Evolutionary conservation across 345 rosid genomes (phyloP), one percentile per base, ranked within the genome.

Genomic region (Salix dunnii): DNA sequence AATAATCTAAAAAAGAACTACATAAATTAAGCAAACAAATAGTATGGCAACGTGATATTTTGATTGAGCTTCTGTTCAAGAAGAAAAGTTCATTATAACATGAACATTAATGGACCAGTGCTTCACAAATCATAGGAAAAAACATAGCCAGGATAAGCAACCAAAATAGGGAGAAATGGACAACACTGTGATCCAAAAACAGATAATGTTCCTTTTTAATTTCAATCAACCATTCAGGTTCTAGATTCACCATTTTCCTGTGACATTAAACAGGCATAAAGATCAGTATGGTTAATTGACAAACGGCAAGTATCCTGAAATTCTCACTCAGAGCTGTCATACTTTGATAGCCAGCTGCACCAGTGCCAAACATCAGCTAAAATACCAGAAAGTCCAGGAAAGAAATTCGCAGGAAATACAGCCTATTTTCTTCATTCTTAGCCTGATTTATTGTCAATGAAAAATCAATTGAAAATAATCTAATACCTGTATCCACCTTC

Each of bases 401-500:
- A 36, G 6, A 6, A 38, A 58, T 27, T n/a, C 33, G 7, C 35
- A 75, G 16, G 25, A n/a, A 0, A 55, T 49, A 40, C 9, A 61
- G 18, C 70, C 61, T 68, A 72, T 62, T 40, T 62, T 61, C 27
- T 12, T 74, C 12, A 6, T 61, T 72, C 33, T 16, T 36, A 7
- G 27, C 9, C 53, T 40, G 16, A 73, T 9, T 25, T 13, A 2
- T 12, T 61, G 12, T 60, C 68, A 28, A 21, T 18, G 16, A 28
- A 27, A 67, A 18, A 20, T 30, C 31, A 35, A 31, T 23, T 13
- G 63, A 67, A 40, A 51, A 40, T 25, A 42, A 67, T 40, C 58
- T 48, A 21, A 60, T 83, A 96, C 97, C 98, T 82, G 80, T 43
- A 60, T 31, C 49, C 70, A 70, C 74, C 51, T 78, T 85, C 79